A percentile compares a stretch with the other conserved stretches of the same genome.
Evolutionary conservation across 2,329 filamentous ascomycete species (phyloP).

Genomic region (Epichloe glyceriae): DNA sequence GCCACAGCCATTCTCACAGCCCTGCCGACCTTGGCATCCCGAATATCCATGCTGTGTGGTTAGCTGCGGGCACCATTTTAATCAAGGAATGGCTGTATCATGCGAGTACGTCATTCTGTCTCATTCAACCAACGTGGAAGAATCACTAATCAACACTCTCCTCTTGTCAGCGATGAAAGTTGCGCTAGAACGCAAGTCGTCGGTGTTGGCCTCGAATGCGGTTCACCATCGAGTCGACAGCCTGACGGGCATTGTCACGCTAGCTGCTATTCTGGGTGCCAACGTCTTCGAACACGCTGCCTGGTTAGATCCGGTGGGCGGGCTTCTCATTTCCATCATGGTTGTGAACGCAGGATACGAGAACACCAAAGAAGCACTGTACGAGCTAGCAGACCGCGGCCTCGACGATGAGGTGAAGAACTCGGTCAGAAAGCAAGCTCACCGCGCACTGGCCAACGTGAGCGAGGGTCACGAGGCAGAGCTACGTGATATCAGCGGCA

Average conservation of each 20-base stretch:
- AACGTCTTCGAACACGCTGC: slow-evolving; percentile 75
- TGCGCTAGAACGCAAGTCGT: slow-evolving; percentile 84
- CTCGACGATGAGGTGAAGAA: slow-evolving; percentile 74
- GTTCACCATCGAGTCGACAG: slow-evolving; percentile 95
- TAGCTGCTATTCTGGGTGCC: slow-evolving; percentile 77
- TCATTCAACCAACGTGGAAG: too few species aligned
- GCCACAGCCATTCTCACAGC: slow-evolving; percentile 51
- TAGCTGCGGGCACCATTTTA: slow-evolving; percentile 77
- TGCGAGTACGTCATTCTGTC: slow-evolving; percentile 60
- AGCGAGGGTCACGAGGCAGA: slow-evolving; percentile 46
- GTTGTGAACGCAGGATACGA: slow-evolving; percentile 81
- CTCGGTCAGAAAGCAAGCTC: slow-evolving; percentile 54
- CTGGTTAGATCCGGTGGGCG: slow-evolving; percentile 91
- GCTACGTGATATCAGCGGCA: slow-evolving; percentile 67
- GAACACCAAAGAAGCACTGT: slow-evolving; percentile 70
- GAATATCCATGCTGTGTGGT: slow-evolving; percentile 88
- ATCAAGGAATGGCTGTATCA: slow-evolving; percentile 96
- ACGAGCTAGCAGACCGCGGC: slow-evolving; percentile 82
- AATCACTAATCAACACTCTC: not conserved
- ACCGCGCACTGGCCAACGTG: slow-evolving; percentile 43
- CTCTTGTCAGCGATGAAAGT: slow-evolving; percentile 70
- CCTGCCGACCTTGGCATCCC: slow-evolving; percentile 40
- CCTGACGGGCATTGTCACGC: slow-evolving; percentile 83
- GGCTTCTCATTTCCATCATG: slow-evolving; percentile 82
- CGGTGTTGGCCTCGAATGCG: slow-evolving; percentile 89